These are phyloP conservation scores for Heteromeles arbutifolia DNA, from an alignment of 306 rosid genomes.

Conservation along the genomic window DNA sequence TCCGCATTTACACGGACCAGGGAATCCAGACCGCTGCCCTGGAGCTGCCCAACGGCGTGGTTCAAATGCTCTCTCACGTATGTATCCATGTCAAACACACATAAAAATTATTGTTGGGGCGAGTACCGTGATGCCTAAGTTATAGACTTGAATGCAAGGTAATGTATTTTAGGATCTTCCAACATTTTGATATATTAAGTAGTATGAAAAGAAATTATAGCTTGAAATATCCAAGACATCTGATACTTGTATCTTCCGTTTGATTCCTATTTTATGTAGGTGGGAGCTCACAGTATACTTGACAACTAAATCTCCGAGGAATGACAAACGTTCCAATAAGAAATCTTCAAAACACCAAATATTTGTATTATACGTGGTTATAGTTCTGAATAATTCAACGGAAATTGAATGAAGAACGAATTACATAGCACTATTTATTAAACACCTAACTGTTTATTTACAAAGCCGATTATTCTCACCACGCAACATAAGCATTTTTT, in stretches of 20 bases:
- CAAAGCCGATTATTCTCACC: too few relatives aligned
- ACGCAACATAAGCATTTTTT: too few relatives aligned
- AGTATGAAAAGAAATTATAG: neutral
- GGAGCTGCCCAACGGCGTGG: constrained; percentile 98
- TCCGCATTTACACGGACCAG: constrained; percentile 60
- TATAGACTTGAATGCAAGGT: neutral
- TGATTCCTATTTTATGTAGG: constrained; percentile 55
- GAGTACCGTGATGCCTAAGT: neutral
- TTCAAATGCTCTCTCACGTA: constrained; percentile 78
- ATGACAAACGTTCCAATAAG: constrained; percentile 82
- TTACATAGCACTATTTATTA: neutral
- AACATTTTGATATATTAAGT: neutral
- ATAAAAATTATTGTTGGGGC: neutral
- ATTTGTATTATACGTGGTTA: constrained; percentile 7
- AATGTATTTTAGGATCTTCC: neutral
- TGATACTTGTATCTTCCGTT: constrained; percentile 59
- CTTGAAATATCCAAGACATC: neutral
- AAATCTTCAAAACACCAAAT: constrained; percentile 61
- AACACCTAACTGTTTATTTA: fast-evolving
- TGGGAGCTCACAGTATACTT: constrained; percentile 77
- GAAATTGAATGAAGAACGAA: neutral
- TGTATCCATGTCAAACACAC: constrained; percentile 49
- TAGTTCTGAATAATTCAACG: neutral
- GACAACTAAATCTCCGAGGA: constrained; percentile 88
- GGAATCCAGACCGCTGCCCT: constrained; percentile 53